These are phyloP conservation scores for Diaporthe batatas DNA, from an alignment of 2,329 filamentous ascomycete species.

Conservation along the genomic window DNA sequence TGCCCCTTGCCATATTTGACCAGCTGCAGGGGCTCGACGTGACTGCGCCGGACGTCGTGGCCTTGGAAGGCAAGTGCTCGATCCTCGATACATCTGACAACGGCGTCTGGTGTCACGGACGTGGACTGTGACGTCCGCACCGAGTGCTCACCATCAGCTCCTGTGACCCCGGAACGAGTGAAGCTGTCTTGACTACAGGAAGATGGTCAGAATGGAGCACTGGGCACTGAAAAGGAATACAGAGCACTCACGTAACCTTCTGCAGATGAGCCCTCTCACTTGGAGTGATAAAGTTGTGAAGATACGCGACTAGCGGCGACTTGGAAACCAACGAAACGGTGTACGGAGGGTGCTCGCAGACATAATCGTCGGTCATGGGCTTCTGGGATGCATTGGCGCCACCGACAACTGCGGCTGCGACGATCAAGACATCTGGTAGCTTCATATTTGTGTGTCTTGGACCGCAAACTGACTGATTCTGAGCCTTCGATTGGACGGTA, in stretches of 20 bases:
- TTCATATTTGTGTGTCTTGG: slow-evolving; percentile 5
- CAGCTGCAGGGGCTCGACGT: slow-evolving; percentile 56
- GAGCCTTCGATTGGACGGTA: background rate
- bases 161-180: slow-evolving; percentile 52
- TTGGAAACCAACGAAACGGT: slow-evolving; percentile 52
- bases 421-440: background rate
- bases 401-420: background rate
- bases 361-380: slow-evolving; percentile 42
- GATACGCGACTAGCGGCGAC: slow-evolving; percentile 56
- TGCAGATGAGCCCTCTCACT: slow-evolving; percentile 54
- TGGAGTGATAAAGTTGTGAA: slow-evolving; percentile 53
- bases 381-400: slow-evolving; percentile 44
- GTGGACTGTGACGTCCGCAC: slow-evolving; percentile 56
- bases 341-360: slow-evolving; percentile 51
- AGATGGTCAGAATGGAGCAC: background rate
- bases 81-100: slow-evolving; percentile 55
- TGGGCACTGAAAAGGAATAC: background rate
- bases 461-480: background rate
- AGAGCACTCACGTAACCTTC: slow-evolving; percentile 49
- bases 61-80: slow-evolving; percentile 56
- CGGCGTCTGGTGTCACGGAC: slow-evolving; percentile 52
- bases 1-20: slow-evolving; percentile 55
- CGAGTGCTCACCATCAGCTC: slow-evolving; percentile 47
- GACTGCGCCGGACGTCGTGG: slow-evolving; percentile 50
- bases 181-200: slow-evolving; percentile 53